Percentiles rank a stretch among this genome's conserved stretches.
These are phyloP conservation scores for Trichophyton benhamiae DNA, from an alignment of 2,329 filamentous ascomycete genomes.

Conservation along the genomic window DNA sequence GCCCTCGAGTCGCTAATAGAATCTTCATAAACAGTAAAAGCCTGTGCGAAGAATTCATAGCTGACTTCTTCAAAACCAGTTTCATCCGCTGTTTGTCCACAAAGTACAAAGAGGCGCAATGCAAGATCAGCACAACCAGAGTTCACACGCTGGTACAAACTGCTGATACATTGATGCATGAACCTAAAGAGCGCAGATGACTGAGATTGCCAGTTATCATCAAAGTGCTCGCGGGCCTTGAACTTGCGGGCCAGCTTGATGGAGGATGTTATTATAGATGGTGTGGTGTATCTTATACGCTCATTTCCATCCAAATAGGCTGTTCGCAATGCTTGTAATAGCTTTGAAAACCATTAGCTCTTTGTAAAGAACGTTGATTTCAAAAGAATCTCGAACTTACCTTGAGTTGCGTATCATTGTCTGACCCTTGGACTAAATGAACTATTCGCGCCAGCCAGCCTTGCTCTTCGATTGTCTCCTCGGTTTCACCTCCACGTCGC, in stretches of 20 bases:
- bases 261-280: slow-evolving; percentile 76
- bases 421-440: slow-evolving; percentile 67
- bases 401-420: slow-evolving; percentile 91
- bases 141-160: slow-evolving; percentile 75
- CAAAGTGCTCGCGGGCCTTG: slow-evolving; percentile 81
- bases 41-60: slow-evolving; percentile 97
- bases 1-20: slow-evolving; percentile 89
- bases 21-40: slow-evolving; percentile 96
- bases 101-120: slow-evolving; percentile 77
- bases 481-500: slow-evolving; percentile 69
- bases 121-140: slow-evolving; percentile 74
- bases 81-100: slow-evolving; percentile 85
- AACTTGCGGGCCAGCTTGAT: slow-evolving; percentile 80
- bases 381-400: slow-evolving; percentile 21
- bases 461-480: slow-evolving; percentile 96
- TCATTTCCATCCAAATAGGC: slow-evolving; percentile 87
- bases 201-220: slow-evolving; percentile 60
- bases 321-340: slow-evolving; percentile 77
- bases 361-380: slow-evolving; percentile 9
- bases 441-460: slow-evolving; percentile 90
- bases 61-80: slow-evolving; percentile 88
- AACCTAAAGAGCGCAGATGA: slow-evolving; percentile 87
- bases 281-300: slow-evolving; percentile 88
- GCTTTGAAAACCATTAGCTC: slow-evolving; percentile 29
- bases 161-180: slow-evolving; percentile 76